Evolutionary conservation across 495 filamentous ascomycete species (phyloP), one percentile per base, ranked within the genome.

Genomic region (Echria macrotheca): DNA sequence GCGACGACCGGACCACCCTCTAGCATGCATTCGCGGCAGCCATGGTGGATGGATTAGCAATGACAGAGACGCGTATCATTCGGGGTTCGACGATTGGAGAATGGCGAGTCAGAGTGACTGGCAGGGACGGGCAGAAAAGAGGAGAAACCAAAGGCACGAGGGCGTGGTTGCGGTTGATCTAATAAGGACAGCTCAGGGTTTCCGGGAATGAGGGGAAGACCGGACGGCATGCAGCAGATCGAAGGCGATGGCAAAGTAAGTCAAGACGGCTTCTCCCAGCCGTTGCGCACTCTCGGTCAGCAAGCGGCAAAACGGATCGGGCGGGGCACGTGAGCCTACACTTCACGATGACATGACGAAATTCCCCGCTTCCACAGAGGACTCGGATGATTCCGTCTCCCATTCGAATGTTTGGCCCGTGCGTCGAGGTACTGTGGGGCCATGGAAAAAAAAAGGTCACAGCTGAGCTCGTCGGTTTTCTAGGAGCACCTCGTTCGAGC

Each of bases 1-100:
- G 59, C 56, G 49, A 60, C 62, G 58, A 69, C 35, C 61, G 62
- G 66, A 59, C 71, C 71, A 76, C 72, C 73, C 73, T 71, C 67
- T 74, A 76, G 44, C 68, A 72, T 55, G 67, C 69, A 73, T 64
- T 62, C 65, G 64, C 64, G 50, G 61, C 52, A 52, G 66, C 68
- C 72, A 76, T 76, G 28, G 48, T 59, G 57, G 52, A 56, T 32
- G 44, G 49, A 50, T 25, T 49, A 53, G 36, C 23, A 54, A 24
- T 47, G 54, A 37, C 38, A 37, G 37, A 35, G 49, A 44, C 38
- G 56, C 25, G 55, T 50, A 44, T 45, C 57, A 62, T 59, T 44
- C 46, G 40, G 47, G 29, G 18, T 36, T 31, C 10, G 12, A 26
- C 11, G 12, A 41, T 46, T 29, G 39, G 43, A 39, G 46, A 39